Base-by-base conservation (phyloP, 371 early-diverging fungal species). In the Lichtheimia hyalospora region DNA sequence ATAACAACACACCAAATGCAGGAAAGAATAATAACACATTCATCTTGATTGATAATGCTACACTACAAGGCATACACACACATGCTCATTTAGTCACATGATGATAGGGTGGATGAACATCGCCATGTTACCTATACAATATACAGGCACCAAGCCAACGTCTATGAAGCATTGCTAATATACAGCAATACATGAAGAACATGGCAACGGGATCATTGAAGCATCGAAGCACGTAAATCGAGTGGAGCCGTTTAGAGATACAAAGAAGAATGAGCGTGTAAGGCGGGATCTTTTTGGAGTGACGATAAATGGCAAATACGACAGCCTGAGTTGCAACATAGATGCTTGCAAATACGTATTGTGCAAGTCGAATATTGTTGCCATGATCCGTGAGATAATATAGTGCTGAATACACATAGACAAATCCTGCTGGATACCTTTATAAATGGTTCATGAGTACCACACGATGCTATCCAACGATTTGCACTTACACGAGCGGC, bases 121-220 rank as follows among this genome's bases (percentile, higher is more conserved):
- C 58, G 18, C 27, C 27, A 53, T 18, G 21, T 57, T 82, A 87
- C 88, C 89, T 86, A 66, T 81, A 92, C 5, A 90, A 54, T 10
- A 85, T 59, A 21, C 89, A 77, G 27, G 86, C 71, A 4, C 80
- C 25, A 3, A 66, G 70, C 81, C 83, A 85, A 39, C 77, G 66
- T 20, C 69, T 63, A 44, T 84, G 49, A 5, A 85, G 54, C 78
- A 94, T 77, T 3, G 87, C 76, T 15, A 86, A 68, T 3, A 90
- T 71, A 46, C 87, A 76, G 4, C 75, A 57, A 64, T 88, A 93
- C 43, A 93, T 65, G 48, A 89, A 84, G 12, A 91, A 63, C 91
- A 95, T 93, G 5, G 96, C 94, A 3, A 95, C 75, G 0, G 93
- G 87, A 67, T 96, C 97, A 70, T 97, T 97, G 73, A 97, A 97